Percentiles rank a stretch among this genome's conserved stretches.
Conservation (phyloP, 257 asterid species). For the Ehretia macrophylla region DNA sequence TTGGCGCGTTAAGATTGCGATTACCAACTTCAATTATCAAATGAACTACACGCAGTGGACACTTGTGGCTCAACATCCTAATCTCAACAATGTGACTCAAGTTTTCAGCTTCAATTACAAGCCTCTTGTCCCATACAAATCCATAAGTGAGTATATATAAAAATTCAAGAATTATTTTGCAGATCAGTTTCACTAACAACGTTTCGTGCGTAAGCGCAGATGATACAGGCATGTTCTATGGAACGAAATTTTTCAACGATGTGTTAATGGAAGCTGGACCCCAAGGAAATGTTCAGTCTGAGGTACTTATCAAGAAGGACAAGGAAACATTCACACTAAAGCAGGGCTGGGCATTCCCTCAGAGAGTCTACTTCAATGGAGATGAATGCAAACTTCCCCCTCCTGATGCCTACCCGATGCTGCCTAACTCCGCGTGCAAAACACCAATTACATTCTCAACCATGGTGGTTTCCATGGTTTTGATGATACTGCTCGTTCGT, state of each 20-base stretch:
- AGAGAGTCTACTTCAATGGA: conserved; percentile 62
- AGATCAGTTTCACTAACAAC: not conserved
- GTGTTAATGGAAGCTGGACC: conserved; percentile 69
- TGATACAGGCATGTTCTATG: conserved; percentile 67
- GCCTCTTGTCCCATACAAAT: conserved; percentile 65
- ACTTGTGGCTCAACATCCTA: conserved; percentile 74
- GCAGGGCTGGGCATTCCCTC: conserved; percentile 70
- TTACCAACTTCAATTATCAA: conserved; percentile 64
- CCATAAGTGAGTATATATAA: conserved; percentile 46
- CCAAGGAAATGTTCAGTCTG: conserved; percentile 61
- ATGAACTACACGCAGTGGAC: conserved; percentile 80
- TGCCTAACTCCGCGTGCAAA: conserved; percentile 43
- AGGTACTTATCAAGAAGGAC: conserved; percentile 52
- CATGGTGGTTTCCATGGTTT: conserved; percentile 12
- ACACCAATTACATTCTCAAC: conserved; percentile 16
- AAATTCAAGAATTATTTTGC: not conserved
- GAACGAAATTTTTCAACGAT: conserved; percentile 67
- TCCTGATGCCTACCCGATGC: conserved; percentile 52
- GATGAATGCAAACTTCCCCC: conserved; percentile 72
- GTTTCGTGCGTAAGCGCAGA: conserved; percentile 28
- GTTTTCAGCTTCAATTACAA: conserved; percentile 79
- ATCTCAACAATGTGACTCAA: conserved; percentile 67
- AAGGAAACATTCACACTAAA: conserved; percentile 42
- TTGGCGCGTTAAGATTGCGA: conserved; percentile 68
- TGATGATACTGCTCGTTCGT: conserved; percentile 8